A percentile compares a stretch with the other conserved stretches of the same genome.
Conservation (phyloP, 192 early-diverging fungal species). For the Linnemannia hyalina region DNA sequence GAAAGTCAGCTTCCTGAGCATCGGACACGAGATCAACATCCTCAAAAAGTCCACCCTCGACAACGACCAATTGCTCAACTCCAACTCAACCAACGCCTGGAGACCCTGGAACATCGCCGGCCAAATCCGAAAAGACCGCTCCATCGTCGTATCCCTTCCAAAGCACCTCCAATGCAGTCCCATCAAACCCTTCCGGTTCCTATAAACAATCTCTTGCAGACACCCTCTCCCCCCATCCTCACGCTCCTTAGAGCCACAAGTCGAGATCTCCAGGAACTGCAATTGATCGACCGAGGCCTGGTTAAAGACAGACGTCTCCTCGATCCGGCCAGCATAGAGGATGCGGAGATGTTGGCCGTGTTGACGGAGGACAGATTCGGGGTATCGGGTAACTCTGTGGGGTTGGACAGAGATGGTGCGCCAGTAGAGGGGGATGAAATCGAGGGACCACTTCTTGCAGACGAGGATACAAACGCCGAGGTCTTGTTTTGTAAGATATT, state of each 20-base stretch:
- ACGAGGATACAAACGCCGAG: slow-evolving; percentile 35
- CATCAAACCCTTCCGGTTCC: slow-evolving; percentile 4
- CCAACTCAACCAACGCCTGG: not conserved
- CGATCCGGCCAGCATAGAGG: slow-evolving; percentile 21
- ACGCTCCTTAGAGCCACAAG: slow-evolving; percentile 5
- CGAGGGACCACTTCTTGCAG: slow-evolving; percentile 14
- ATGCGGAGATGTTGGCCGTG: slow-evolving; percentile 24
- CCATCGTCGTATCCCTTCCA: slow-evolving; percentile 13
- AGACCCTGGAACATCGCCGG: slow-evolving; percentile 8
- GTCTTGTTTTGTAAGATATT: slow-evolving; percentile 13
- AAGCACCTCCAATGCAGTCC: slow-evolving; percentile 26
- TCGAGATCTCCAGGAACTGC: slow-evolving; percentile 19
- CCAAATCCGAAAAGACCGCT: slow-evolving; percentile 17
- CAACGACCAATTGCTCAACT: slow-evolving; percentile 32
- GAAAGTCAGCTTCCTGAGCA: slow-evolving; percentile 8
- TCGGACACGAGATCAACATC: slow-evolving; percentile 20
- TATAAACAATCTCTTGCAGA: slow-evolving; percentile 15
- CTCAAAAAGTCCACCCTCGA: slow-evolving; percentile 19
- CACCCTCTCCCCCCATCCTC: slow-evolving; percentile 32
- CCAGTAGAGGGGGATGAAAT: slow-evolving; percentile 34
- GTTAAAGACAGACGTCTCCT: slow-evolving; percentile 33
- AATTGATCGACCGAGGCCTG: slow-evolving; percentile 23
- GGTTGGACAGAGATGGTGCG: slow-evolving; percentile 5
- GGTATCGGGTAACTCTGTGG: not conserved
- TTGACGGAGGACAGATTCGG: not conserved